phyloP scores from a whole-genome alignment of 495 filamentous ascomycete genomes.

The Aspergillus ellipticus region DNA sequence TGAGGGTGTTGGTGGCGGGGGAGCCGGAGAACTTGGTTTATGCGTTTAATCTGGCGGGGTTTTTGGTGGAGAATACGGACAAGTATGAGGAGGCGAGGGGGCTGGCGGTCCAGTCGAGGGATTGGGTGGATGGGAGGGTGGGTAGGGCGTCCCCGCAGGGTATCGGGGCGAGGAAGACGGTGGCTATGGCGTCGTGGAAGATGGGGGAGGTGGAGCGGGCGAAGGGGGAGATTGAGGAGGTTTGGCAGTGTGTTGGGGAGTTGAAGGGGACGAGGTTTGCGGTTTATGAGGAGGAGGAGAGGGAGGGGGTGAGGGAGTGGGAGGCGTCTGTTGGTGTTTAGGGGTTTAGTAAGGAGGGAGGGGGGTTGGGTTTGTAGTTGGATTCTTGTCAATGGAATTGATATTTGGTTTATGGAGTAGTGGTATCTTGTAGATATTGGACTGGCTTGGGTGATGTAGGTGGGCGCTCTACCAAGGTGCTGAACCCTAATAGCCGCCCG shows the following conservation, averaged over 20 bases:
- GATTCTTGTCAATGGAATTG: too few relatives aligned
- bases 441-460: too few relatives aligned
- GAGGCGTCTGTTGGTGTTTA: background rate
- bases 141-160: background rate
- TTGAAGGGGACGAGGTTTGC: background rate
- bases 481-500: too few relatives aligned
- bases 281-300: background rate
- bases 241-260: background rate
- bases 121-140: background rate
- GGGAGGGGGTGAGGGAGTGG: background rate
- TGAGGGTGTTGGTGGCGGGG: background rate
- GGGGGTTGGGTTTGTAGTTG: too few relatives aligned
- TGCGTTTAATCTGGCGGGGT: background rate
- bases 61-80: background rate
- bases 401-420: too few relatives aligned
- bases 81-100: background rate
- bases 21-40: background rate
- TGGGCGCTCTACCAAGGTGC: too few relatives aligned
- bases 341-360: too few relatives aligned
- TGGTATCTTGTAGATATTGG: too few relatives aligned
- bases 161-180: background rate
- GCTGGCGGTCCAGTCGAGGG: background rate
- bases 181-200: background rate
- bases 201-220: background rate
- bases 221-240: background rate